These are phyloP conservation scores for Puccinia hordei DNA, from an alignment of 1,284 basidiomycete genomes.

Conservation along the genomic window DNA sequence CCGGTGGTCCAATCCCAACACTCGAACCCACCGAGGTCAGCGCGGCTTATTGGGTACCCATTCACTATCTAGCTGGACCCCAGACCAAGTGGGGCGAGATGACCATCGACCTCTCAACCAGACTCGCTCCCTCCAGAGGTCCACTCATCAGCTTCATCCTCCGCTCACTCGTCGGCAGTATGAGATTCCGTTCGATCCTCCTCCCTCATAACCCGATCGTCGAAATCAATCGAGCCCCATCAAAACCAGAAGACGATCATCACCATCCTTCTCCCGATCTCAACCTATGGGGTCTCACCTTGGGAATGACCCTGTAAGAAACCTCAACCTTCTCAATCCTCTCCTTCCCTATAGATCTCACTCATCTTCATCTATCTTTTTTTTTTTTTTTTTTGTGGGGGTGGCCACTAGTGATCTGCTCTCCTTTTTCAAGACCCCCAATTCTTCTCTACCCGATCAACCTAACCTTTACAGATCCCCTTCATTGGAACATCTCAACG, in stretches of 20 bases:
- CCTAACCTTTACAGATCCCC: slow-evolving; percentile 14
- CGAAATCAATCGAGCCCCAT: slow-evolving; percentile 24
- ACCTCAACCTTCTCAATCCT: slow-evolving; percentile 51
- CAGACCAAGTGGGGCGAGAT: slow-evolving; percentile 52
- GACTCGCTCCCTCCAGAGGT: slow-evolving; percentile 28
- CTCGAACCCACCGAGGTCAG: background rate
- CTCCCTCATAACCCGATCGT: slow-evolving; percentile 58
- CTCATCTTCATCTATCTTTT: slow-evolving; percentile 58
- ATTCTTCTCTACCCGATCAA: background rate
- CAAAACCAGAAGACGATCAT: slow-evolving; percentile 53
- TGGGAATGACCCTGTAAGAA: slow-evolving; percentile 82
- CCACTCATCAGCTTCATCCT: slow-evolving; percentile 60
- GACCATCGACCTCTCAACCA: slow-evolving; percentile 23
- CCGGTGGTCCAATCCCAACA: background rate
- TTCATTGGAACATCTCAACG: slow-evolving; percentile 52
- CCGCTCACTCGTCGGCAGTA: slow-evolving; percentile 82
- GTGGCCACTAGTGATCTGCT: slow-evolving; percentile 59
- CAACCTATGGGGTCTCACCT: slow-evolving; percentile 90
- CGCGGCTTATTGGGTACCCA: slow-evolving; percentile 36
- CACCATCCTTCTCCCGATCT: slow-evolving; percentile 63
- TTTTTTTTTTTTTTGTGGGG: slow-evolving; percentile 7
- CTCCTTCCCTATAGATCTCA: slow-evolving; percentile 61
- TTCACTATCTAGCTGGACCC: slow-evolving; percentile 40
- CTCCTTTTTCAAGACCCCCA: slow-evolving; percentile 57
- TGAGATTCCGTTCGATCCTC: slow-evolving; percentile 67